Evolutionary conservation across 2,329 filamentous ascomycete genomes (phyloP).

Genomic region (Endoconidiophora polonica): DNA sequence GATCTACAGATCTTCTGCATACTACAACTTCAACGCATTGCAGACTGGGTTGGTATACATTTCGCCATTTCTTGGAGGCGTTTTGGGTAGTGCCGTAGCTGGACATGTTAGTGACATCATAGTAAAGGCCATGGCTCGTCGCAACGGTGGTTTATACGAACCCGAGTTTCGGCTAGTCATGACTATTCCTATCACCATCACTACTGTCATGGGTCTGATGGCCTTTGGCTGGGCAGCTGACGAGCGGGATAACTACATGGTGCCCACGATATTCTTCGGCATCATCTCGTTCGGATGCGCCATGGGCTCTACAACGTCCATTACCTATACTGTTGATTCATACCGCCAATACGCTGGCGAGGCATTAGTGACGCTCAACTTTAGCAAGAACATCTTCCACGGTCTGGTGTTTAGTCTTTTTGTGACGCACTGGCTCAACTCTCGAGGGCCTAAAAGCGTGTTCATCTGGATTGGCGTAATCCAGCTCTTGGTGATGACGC

Average conservation of each 20-base stretch:
- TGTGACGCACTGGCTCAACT: constrained; percentile 66
- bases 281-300: constrained; percentile 84
- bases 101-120: constrained; percentile 77
- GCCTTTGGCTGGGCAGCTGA: constrained; percentile 89
- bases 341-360: constrained; percentile 90
- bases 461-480: constrained; percentile 76
- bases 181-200: constrained; percentile 62
- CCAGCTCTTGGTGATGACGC: constrained; percentile 57
- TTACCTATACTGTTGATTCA: constrained; percentile 86
- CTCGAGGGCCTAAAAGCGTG: constrained; percentile 57
- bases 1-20: constrained; percentile 52
- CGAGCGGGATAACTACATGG: constrained; percentile 63
- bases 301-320: constrained; percentile 74
- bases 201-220: constrained; percentile 74
- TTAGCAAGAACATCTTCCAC: constrained; percentile 86
- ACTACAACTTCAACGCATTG: constrained; percentile 68
- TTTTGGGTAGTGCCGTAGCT: constrained; percentile 81
- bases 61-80: constrained; percentile 73
- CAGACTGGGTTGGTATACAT: constrained; percentile 78
- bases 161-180: constrained; percentile 86
- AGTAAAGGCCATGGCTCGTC: constrained; percentile 62
- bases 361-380: constrained; percentile 84
- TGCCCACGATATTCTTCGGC: constrained; percentile 86
- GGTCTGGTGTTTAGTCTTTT: constrained; percentile 81
- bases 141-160: constrained; percentile 88